Evolutionary conservation across 176 grass and related monocot genomes (phyloP).

Genomic region (Pontederia crassipes): DNA sequence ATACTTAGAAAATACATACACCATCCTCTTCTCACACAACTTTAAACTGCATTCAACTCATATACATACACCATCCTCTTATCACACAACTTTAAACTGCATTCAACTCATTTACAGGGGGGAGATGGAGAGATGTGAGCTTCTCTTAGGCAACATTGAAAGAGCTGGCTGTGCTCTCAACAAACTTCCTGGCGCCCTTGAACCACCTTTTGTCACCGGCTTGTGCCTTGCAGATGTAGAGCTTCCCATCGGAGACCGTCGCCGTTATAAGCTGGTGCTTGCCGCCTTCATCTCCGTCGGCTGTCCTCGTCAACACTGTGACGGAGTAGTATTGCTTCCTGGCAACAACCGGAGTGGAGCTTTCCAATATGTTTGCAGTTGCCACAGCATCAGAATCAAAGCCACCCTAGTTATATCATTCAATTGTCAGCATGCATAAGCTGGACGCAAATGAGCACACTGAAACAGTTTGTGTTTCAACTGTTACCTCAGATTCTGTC

Average conservation of each 20-base stretch:
- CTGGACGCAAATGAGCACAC: background rate
- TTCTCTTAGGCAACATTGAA: background rate
- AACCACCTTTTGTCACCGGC: constrained; percentile 21
- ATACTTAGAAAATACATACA: background rate
- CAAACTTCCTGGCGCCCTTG: constrained; percentile 13
- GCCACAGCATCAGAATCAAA: constrained; percentile 72
- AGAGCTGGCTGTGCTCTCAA: background rate
- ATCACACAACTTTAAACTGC: background rate
- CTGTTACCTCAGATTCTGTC: constrained; percentile 63
- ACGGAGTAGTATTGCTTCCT: constrained; percentile 77
- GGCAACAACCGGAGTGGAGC: constrained; percentile 25
- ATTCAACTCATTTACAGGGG: constrained; percentile 4
- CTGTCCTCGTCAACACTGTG: constrained; percentile 75
- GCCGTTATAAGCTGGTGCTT: constrained; percentile 17
- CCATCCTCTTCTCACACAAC: background rate
- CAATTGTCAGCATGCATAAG: background rate
- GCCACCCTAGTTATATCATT: constrained; percentile 37
- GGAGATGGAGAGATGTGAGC: too few relatives aligned
- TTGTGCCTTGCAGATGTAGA: constrained; percentile 19
- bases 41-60: background rate
- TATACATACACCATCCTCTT: constrained; percentile 2
- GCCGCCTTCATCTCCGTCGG: constrained; percentile 40
- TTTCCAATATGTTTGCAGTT: constrained; percentile 69
- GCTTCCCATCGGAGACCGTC: constrained; percentile 3
- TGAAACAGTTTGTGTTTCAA: too few relatives aligned